These are phyloP conservation scores for Symbiodinium pilosum DNA, from an alignment of 73 alveolate genomes.

Conservation along the genomic window DNA sequence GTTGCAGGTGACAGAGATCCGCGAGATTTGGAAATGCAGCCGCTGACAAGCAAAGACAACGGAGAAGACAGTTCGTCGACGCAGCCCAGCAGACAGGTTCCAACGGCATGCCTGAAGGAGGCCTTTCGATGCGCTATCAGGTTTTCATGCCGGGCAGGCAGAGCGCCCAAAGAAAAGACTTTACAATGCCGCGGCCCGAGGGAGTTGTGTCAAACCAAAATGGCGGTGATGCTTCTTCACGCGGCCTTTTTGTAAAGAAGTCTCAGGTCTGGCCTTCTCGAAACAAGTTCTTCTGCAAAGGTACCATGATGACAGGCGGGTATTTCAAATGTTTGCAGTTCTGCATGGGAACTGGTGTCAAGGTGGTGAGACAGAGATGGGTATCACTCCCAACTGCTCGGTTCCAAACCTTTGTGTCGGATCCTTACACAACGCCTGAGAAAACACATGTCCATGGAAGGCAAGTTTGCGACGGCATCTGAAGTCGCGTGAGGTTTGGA, in stretches of 20 bases:
- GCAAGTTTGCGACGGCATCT: too few relatives aligned
- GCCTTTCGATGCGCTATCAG: too few relatives aligned
- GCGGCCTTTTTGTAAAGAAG: too few relatives aligned
- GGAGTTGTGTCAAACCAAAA: neutral
- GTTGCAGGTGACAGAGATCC: neutral
- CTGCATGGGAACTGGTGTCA: neutral
- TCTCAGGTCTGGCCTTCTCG: constrained; percentile 90
- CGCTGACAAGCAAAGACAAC: constrained; percentile 14
- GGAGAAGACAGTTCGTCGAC: neutral
- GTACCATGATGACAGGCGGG: constrained; percentile 91
- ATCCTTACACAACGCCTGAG: neutral
- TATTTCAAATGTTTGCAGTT: neutral
- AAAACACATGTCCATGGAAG: too few relatives aligned
- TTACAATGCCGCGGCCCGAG: constrained; percentile 25
- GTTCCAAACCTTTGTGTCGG: constrained; percentile 70
- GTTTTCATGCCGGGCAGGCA: too few relatives aligned
- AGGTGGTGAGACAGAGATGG: constrained; percentile 94
- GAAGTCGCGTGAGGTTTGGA: constrained; percentile 54
- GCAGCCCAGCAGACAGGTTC: neutral
- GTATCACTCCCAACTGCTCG: constrained; percentile 92
- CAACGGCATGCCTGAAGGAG: neutral
- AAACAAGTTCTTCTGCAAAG: constrained; percentile 81
- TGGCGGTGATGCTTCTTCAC: neutral
- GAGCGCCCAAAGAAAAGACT: constrained; percentile 89
- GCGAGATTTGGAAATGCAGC: constrained; percentile 68